Percentiles rank a stretch among this genome's conserved stretches.
Conservation (phyloP, 352 stramenopile genomes). For the Phytophthora nicotianae region DNA sequence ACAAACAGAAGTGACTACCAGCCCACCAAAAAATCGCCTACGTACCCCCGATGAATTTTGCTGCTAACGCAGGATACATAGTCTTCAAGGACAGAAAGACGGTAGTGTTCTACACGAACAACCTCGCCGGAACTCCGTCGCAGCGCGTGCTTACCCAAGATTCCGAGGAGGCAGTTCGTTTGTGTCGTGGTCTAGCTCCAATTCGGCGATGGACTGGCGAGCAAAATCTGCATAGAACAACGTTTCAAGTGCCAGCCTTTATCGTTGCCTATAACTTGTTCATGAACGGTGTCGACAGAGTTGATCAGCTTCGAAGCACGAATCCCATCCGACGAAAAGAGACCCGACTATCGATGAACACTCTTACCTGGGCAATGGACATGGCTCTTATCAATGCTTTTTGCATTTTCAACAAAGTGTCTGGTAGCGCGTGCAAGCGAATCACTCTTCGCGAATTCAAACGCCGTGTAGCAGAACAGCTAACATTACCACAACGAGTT, state of each 20-base stretch:
- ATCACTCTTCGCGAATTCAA: conserved; percentile 15
- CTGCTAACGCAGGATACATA: conserved; percentile 3
- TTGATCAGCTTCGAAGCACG: conserved; percentile 7
- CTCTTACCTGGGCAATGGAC: conserved; percentile 12
- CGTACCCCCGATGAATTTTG: background rate
- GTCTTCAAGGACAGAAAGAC: conserved; percentile 7
- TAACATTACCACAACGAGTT: background rate
- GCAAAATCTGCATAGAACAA: conserved; percentile 8
- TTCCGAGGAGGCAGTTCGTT: too few relatives aligned
- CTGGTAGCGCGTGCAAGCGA: background rate
- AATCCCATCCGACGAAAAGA: conserved; percentile 16
- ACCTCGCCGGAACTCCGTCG: conserved; percentile 13
- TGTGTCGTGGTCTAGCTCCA: conserved; percentile 5
- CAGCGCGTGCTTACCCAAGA: background rate
- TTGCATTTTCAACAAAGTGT: conserved; percentile 3
- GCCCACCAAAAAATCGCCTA: background rate
- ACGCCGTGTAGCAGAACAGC: too few relatives aligned
- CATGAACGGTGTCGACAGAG: conserved; percentile 17
- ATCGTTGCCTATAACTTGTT: conserved; percentile 11
- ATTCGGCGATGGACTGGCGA: conserved; percentile 10
- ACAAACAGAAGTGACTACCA: background rate
- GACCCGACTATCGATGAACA: background rate
- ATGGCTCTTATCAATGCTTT: conserved; percentile 18
- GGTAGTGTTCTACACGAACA: conserved; percentile 17
- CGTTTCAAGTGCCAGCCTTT: conserved; percentile 3